Base-by-base conservation (phyloP, 2,329 filamentous ascomycete species). In the Aspergillus fijiensis region DNA sequence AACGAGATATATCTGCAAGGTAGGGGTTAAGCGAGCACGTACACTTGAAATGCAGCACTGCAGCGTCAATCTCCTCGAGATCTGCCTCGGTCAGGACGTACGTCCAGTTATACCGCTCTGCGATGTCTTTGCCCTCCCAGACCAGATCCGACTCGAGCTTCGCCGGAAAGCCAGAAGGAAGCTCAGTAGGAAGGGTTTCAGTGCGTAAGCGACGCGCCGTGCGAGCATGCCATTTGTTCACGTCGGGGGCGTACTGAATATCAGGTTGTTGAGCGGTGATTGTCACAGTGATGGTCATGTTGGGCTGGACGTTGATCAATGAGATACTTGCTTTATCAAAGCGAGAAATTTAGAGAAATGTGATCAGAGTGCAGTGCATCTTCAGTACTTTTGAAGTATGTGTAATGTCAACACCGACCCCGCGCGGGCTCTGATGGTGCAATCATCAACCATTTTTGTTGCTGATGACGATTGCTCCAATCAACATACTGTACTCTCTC, bases 111-210 rank as follows among this genome's bases (percentile, higher is more conserved):
- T 76, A 77, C 2, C 68, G 67, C 1, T 66, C 60, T 5, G 65
- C 69, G 14, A 82, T 65, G 4, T 75, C 71, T 19, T 73, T 72
- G 4, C 77, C 79, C 39, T 82, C 77, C 80, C 81, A 83, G 0
- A 81, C 80, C 1, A 82, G 70, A 4, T 78, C 71, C 0, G 78
- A 80, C 2, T 70, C 62, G 0, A 82, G 63, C 45, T 77, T 60
- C 23, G 64, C 25, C 0, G 80, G 80, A 61, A 81, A 82, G 0
- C 76, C 78, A 1, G 65, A 55, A 0, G 80, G 80, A 0, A 82
- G 66, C 2, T 62, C 57, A 4, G 51, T 61, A 0, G 56, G 19
- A 1, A 74, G 60, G 3, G 55, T 25, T 33, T 71, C 69, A 1
- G 62, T 63, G 10, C 63, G 57, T 11, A 69, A 55, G 9, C 72